Evolutionary conservation across 73 alveolate species (phyloP).

Genomic region (Durusdinium trenchii): DNA sequence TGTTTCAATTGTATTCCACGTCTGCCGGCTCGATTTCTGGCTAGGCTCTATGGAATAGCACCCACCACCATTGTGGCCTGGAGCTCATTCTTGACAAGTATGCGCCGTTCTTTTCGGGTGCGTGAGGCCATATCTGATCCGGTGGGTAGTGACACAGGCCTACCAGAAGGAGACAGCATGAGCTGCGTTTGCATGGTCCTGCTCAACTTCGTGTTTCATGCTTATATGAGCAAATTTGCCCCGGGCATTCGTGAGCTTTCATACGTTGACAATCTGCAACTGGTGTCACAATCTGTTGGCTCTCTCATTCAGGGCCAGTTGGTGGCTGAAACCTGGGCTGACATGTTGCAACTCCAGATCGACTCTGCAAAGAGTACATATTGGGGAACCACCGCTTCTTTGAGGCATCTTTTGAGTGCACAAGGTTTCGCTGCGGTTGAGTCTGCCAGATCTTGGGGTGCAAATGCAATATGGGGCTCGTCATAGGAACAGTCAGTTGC

Average conservation of each 20-base stretch:
- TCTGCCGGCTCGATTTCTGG: not conserved
- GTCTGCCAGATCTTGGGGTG: too few species aligned
- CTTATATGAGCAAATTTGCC: not conserved
- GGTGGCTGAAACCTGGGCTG: too few species aligned
- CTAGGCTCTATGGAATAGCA: not conserved
- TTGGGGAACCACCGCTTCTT: too few species aligned
- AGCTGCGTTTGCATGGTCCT: not conserved
- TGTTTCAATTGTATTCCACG: not conserved
- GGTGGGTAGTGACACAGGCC: not conserved
- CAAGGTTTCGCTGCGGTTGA: too few species aligned
- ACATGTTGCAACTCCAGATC: too few species aligned
- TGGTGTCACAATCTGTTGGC: too few species aligned
- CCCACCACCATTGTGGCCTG: not conserved
- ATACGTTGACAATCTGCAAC: too few species aligned
- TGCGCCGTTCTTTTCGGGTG: not conserved
- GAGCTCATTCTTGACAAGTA: not conserved
- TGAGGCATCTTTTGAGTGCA: too few species aligned
- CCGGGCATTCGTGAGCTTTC: not conserved
- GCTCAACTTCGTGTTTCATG: not conserved
- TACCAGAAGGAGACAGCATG: constrained; percentile 11
- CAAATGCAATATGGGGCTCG: too few species aligned
- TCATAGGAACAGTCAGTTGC: too few species aligned
- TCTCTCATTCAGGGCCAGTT: too few species aligned
- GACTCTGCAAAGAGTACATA: too few species aligned
- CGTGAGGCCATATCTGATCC: not conserved